Evolutionary conservation across 2,329 filamentous ascomycete species (phyloP).

Genomic region (Alternaria metachromatica): DNA sequence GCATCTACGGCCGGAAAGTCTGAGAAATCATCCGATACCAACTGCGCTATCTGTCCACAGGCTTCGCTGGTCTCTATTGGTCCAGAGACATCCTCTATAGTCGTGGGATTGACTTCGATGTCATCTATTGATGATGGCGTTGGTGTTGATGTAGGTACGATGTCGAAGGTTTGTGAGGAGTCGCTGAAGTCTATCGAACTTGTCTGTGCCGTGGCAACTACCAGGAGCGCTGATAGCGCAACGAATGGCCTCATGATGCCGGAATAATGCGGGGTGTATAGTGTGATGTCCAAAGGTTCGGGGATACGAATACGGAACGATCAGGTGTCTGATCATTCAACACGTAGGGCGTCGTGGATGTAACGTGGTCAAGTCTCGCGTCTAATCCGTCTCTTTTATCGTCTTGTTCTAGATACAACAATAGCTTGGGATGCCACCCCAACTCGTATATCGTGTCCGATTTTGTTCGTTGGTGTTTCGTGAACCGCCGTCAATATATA

Average conservation of each 20-base stretch:
- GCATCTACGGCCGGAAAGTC: slow-evolving; percentile 36
- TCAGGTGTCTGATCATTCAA: neutral
- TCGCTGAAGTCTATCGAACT: slow-evolving; percentile 6
- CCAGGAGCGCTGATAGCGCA: slow-evolving; percentile 5
- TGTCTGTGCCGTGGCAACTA: slow-evolving; percentile 7
- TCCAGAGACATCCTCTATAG: slow-evolving; percentile 34
- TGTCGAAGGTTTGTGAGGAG: slow-evolving; percentile 10
- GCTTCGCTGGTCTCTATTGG: slow-evolving; percentile 39
- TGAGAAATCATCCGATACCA: slow-evolving; percentile 17
- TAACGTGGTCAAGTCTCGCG: neutral
- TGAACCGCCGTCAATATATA: neutral
- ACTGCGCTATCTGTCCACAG: slow-evolving; percentile 34
- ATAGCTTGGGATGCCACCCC: neutral
- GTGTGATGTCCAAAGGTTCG: neutral
- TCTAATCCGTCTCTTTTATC: neutral
- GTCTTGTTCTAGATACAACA: neutral
- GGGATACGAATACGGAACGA: neutral
- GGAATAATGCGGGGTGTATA: neutral
- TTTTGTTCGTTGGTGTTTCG: neutral
- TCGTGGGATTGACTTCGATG: slow-evolving; percentile 30
- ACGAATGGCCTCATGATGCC: slow-evolving; percentile 6
- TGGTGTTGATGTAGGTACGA: slow-evolving; percentile 7
- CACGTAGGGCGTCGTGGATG: neutral
- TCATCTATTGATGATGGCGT: slow-evolving; percentile 26
- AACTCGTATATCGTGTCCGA: neutral